Evolutionary conservation across 495 filamentous ascomycete genomes (phyloP).

Genomic region (Collariella sp.): DNA sequence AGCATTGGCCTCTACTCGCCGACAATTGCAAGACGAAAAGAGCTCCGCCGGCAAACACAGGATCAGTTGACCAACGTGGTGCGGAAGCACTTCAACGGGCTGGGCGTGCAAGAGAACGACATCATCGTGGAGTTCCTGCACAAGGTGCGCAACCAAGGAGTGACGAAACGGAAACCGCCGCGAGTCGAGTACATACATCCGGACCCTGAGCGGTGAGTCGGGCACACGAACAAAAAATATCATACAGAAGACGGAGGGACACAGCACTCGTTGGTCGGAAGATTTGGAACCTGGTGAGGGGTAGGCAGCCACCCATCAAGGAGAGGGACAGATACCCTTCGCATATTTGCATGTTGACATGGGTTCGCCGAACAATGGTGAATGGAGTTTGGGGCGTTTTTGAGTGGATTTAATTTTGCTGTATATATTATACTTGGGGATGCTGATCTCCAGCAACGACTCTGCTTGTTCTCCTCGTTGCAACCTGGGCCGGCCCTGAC

Average conservation of each 20-base stretch:
- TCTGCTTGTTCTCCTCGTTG: no score
- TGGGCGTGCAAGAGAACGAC: constrained; percentile 77
- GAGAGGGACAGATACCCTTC: background rate
- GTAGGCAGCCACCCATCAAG: no score
- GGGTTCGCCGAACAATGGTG: background rate
- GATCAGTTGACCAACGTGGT: constrained; percentile 74
- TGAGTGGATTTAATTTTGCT: background rate
- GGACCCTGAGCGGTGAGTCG: constrained; percentile 14
- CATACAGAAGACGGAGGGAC: constrained; percentile 1
- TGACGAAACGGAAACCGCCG: constrained; percentile 26
- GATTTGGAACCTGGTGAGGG: background rate
- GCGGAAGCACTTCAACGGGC: constrained; percentile 82
- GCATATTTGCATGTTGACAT: background rate
- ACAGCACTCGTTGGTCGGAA: constrained; percentile 7
- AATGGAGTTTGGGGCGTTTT: constrained; percentile 1
- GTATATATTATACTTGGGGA: background rate
- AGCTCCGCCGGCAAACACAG: constrained; percentile 58
- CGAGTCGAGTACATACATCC: constrained; percentile 18
- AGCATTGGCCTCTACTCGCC: constrained; percentile 60
- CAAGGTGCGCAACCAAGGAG: constrained; percentile 50
- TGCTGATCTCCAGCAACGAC: background rate
- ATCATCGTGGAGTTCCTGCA: constrained; percentile 82
- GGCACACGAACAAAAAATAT: background rate
- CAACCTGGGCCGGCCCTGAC: no score
- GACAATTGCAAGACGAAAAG: constrained; percentile 58